Evolutionary conservation across 2,329 filamentous ascomycete genomes (phyloP).

Genomic region (Laburnicola sp.): DNA sequence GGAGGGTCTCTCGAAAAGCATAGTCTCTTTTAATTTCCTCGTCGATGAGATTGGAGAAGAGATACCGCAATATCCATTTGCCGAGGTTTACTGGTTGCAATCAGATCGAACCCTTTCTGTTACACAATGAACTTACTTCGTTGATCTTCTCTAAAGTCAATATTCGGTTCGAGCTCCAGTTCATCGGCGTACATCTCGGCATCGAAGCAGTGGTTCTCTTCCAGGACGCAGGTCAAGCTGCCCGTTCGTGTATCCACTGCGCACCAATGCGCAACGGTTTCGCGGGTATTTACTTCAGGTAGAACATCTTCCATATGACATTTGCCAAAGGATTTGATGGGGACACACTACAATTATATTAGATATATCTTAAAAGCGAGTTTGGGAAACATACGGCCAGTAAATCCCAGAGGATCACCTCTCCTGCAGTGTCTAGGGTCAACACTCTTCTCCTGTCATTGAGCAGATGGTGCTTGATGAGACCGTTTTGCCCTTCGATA

Average conservation of each 20-base stretch:
- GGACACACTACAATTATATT: conserved; percentile 66
- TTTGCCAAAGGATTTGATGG: conserved; percentile 91
- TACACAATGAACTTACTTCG: conserved; percentile 64
- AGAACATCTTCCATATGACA: conserved; percentile 91
- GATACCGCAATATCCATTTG: conserved; percentile 91
- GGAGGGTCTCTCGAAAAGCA: conserved; percentile 68
- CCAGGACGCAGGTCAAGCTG: conserved; percentile 84
- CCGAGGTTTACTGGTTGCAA: conserved; percentile 76
- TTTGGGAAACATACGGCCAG: conserved; percentile 63
- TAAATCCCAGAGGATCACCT: conserved; percentile 93
- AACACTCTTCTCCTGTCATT: conserved; percentile 89
- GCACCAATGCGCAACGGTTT: conserved; percentile 94
- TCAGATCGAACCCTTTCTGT: not conserved
- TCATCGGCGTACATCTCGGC: conserved; percentile 97
- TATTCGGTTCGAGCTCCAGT: conserved; percentile 69
- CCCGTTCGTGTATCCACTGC: conserved; percentile 92
- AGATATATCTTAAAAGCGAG: conserved; percentile 12
- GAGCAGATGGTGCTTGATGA: conserved; percentile 89
- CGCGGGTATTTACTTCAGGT: conserved; percentile 79
- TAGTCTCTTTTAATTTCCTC: conserved; percentile 87
- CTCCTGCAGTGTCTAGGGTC: conserved; percentile 91
- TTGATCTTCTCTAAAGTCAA: conserved; percentile 89
- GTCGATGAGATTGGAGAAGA: conserved; percentile 86
- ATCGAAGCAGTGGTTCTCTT: conserved; percentile 96
- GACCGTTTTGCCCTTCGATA: conserved; percentile 91